Evolutionary conservation across 164 flowering plant species (phyloP).

Genomic region (Aristolochia californica): DNA sequence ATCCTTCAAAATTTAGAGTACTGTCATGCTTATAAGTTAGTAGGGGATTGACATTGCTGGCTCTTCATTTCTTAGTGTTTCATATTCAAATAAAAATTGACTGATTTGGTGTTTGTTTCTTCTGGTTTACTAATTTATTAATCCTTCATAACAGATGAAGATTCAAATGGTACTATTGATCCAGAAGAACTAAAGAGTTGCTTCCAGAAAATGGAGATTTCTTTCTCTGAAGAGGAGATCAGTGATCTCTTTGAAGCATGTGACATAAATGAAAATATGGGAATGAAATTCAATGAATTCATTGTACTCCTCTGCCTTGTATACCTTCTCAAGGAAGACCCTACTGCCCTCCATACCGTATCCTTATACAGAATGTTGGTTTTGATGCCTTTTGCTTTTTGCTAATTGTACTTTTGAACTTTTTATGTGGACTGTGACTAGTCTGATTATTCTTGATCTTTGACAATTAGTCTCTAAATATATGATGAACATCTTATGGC

Average conservation of each 20-base stretch:
- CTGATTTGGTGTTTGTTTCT: too few species aligned
- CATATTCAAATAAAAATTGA: too few species aligned
- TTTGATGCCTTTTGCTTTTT: background rate
- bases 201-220: conserved; percentile 56
- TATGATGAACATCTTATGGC: too few species aligned
- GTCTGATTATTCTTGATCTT: too few species aligned
- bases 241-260: conserved; percentile 79
- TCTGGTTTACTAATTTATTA: too few species aligned
- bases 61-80: too few species aligned
- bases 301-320: conserved; percentile 92
- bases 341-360: conserved; percentile 43
- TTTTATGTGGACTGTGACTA: too few species aligned
- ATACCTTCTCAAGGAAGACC: conserved; percentile 77
- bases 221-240: conserved; percentile 68
- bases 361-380: conserved; percentile 19
- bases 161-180: conserved; percentile 76
- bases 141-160: conserved; percentile 45
- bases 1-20: too few species aligned
- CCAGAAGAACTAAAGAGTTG: conserved; percentile 70
- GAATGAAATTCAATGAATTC: conserved; percentile 85
- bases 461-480: too few species aligned
- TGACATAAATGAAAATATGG: conserved; percentile 64
- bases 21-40: too few species aligned
- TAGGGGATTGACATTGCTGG: too few species aligned
- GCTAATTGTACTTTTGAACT: too few species aligned